phyloP scores from a whole-genome alignment of 805 yeast genomes.

The Yarrowia osloensis region DNA sequence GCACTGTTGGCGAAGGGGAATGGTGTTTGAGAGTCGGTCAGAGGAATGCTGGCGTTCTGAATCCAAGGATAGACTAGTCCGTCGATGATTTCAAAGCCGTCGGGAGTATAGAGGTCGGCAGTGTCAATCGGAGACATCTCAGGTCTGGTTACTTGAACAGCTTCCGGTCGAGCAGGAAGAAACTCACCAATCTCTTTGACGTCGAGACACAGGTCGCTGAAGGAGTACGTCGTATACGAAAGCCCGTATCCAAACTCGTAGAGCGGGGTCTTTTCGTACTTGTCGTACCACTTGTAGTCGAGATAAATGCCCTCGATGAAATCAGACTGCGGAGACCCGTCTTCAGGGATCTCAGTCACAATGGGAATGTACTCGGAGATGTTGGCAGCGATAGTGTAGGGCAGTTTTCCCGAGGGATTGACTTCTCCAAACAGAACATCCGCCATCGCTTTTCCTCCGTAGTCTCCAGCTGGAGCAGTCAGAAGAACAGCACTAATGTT shows the following conservation, averaged over 20 bases:
- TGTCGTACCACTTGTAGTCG: conserved; percentile 62
- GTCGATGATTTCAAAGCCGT: conserved; percentile 55
- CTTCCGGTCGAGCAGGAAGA: conserved; percentile 46
- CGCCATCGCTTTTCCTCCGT: conserved; percentile 58
- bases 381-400: conserved; percentile 62
- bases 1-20: background rate
- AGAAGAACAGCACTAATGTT: conserved; percentile 60
- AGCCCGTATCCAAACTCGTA: conserved; percentile 66
- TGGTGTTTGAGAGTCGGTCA: background rate
- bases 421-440: conserved; percentile 62
- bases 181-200: conserved; percentile 48
- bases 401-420: conserved; percentile 63
- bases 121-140: background rate
- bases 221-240: conserved; percentile 51
- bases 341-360: conserved; percentile 44
- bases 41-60: background rate
- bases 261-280: conserved; percentile 57
- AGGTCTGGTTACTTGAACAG: background rate
- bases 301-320: conserved; percentile 49
- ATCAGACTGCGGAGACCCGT: conserved; percentile 45
- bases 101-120: conserved; percentile 53
- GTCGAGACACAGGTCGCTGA: conserved; percentile 46
- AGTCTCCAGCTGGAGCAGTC: conserved; percentile 59
- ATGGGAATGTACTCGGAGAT: conserved; percentile 51
- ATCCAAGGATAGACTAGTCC: conserved; percentile 56